A percentile compares a stretch with the other conserved stretches of the same genome.
These are phyloP conservation scores for Candida sphagnicola DNA, from an alignment of 805 yeast genomes.

Conservation along the genomic window DNA sequence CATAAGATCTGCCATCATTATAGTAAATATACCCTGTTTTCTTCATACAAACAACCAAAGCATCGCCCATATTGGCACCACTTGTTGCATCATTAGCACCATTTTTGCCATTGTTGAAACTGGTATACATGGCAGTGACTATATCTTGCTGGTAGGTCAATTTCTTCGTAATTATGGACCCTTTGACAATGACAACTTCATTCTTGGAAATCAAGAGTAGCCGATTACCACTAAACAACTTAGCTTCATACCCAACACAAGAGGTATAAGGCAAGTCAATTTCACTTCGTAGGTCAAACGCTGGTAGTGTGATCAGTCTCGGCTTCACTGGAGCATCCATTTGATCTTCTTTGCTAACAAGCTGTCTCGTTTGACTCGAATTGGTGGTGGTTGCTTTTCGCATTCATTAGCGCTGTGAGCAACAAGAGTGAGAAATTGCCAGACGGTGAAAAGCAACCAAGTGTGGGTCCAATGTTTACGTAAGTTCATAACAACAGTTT, in stretches of 20 bases:
- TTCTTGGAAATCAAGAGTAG: conserved; percentile 32
- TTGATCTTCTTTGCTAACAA: too few relatives aligned
- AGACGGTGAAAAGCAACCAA: too few relatives aligned
- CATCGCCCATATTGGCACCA: conserved; percentile 14
- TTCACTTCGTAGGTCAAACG: conserved; percentile 26
- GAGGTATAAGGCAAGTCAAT: conserved; percentile 19
- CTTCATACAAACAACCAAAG: conserved; percentile 55
- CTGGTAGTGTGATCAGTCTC: conserved; percentile 33
- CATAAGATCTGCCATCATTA: conserved; percentile 53
- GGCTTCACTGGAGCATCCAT: too few relatives aligned
- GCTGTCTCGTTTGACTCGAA: too few relatives aligned
- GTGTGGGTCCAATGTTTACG: too few relatives aligned
- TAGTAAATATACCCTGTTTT: conserved; percentile 64
- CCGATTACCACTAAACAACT: conserved; percentile 24
- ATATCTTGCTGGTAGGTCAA: conserved; percentile 50
- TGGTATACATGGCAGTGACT: conserved; percentile 58
- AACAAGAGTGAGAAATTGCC: too few relatives aligned
- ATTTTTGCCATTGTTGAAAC: conserved; percentile 28
- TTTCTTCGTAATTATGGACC: conserved; percentile 43
- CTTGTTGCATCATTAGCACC: neutral
- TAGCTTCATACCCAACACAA: conserved; percentile 13
- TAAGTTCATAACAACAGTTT: too few relatives aligned
- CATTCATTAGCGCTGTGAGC: too few relatives aligned
- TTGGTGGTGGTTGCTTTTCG: too few relatives aligned
- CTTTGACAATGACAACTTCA: conserved; percentile 47